These are phyloP conservation scores for Telopea speciosissima DNA, from an alignment of 177 flowering plant genomes.

Conservation along the genomic window DNA sequence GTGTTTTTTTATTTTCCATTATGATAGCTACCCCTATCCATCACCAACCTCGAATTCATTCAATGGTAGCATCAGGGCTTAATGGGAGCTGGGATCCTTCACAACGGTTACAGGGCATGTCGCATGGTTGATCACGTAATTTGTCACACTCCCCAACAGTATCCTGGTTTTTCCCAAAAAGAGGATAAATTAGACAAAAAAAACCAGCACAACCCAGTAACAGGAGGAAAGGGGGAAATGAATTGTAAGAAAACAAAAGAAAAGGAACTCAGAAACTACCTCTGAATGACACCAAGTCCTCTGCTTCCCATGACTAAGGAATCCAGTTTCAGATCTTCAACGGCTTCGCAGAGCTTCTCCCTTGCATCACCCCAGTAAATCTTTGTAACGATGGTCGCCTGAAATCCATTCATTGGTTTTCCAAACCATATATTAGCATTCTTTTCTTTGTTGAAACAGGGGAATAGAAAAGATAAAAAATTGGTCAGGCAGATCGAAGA, in stretches of 20 bases:
- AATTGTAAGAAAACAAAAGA: too few relatives aligned
- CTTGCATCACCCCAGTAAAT: slow-evolving; percentile 84
- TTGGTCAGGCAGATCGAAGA: too few relatives aligned
- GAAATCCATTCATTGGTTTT: neutral
- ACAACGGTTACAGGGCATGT: slow-evolving; percentile 73
- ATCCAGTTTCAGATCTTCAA: slow-evolving; percentile 58
- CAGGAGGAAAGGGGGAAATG: too few relatives aligned
- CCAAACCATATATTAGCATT: neutral
- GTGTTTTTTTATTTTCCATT: too few relatives aligned
- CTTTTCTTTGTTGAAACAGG: neutral
- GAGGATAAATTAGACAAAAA: neutral
- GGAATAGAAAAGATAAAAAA: neutral
- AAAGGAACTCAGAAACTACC: slow-evolving; percentile 23
- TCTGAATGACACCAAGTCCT: slow-evolving; percentile 50
- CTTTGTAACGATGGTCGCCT: slow-evolving; percentile 47
- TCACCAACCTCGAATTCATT: too few relatives aligned
- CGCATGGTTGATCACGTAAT: slow-evolving; percentile 45
- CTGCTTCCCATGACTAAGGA: slow-evolving; percentile 78
- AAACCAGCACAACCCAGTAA: too few relatives aligned
- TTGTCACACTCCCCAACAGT: slow-evolving; percentile 67
- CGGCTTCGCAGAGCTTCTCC: slow-evolving; percentile 50
- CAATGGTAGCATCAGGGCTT: slow-evolving; percentile 17
- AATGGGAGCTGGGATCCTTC: slow-evolving; percentile 40
- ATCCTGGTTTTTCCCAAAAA: slow-evolving; percentile 26
- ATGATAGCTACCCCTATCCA: too few relatives aligned